phyloP scores from a whole-genome alignment of 2,329 filamentous ascomycete genomes.

The Diaporthe sp. region DNA sequence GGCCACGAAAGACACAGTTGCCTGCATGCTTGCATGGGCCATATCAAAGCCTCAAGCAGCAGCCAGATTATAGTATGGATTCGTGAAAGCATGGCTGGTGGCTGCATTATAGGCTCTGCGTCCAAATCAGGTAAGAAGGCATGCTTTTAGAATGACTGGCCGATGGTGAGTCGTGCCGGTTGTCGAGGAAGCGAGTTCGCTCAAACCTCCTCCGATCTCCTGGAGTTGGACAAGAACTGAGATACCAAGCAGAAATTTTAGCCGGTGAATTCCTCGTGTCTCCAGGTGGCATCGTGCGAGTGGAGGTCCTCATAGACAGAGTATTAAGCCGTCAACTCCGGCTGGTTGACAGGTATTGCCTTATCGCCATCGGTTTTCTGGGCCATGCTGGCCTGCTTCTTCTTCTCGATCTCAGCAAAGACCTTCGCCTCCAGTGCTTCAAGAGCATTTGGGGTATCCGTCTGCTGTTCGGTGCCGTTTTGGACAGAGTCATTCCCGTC shows the following conservation, averaged over 20 bases:
- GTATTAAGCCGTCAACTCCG: neutral
- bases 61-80: neutral
- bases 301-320: too few relatives aligned
- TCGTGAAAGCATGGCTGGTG: neutral
- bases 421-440: conserved; percentile 17
- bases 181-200: neutral
- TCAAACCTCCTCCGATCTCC: neutral
- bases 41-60: neutral
- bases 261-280: neutral
- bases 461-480: conserved; percentile 10
- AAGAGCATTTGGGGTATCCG: neutral
- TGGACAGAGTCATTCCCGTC: neutral
- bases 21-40: neutral
- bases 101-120: neutral
- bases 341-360: neutral
- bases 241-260: too few relatives aligned
- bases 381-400: neutral
- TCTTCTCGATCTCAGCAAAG: conserved; percentile 15
- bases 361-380: neutral
- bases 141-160: too few relatives aligned
- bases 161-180: neutral
- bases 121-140: too few relatives aligned
- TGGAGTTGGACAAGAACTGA: neutral
- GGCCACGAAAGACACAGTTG: neutral
- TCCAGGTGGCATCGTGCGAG: neutral